Conservation (phyloP, 1,284 basidiomycete species). For the Vanrija pseudolonga region DNA sequence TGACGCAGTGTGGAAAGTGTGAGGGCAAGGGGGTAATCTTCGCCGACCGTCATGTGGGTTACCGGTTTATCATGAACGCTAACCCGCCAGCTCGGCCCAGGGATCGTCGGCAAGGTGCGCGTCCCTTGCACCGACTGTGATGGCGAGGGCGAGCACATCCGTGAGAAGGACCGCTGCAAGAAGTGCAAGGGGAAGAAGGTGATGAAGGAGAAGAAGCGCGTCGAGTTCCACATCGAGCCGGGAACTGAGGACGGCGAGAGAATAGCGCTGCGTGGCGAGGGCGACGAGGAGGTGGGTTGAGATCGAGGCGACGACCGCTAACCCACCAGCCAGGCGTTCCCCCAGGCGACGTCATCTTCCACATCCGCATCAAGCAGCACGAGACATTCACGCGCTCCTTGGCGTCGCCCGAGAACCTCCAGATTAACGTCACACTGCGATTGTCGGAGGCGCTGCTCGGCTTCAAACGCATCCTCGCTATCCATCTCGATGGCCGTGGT, state of each 20-base stretch:
- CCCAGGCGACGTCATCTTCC: constrained; percentile 83
- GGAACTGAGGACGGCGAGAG: constrained; percentile 83
- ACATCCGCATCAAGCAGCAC: constrained; percentile 66
- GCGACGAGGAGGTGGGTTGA: constrained; percentile 72
- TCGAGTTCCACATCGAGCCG: constrained; percentile 78
- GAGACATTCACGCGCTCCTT: constrained; percentile 58
- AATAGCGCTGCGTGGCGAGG: constrained; percentile 83
- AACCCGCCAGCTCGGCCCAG: constrained; percentile 39
- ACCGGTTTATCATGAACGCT: background rate
- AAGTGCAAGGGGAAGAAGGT: constrained; percentile 88
- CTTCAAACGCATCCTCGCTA: constrained; percentile 78
- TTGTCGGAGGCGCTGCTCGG: constrained; percentile 89
- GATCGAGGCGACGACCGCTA: constrained; percentile 9
- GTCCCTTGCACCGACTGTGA: constrained; percentile 70
- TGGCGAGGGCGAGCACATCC: constrained; percentile 72
- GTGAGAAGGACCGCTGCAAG: constrained; percentile 94
- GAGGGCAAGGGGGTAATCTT: constrained; percentile 60
- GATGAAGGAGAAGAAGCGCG: constrained; percentile 78
- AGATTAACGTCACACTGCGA: constrained; percentile 57
- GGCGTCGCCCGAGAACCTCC: constrained; percentile 28
- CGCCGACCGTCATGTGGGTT: constrained; percentile 44
- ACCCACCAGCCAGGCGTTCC: constrained; percentile 66
- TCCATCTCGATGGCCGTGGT: constrained; percentile 84
- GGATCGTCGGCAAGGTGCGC: constrained; percentile 52
- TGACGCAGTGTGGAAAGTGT: constrained; percentile 75